These are phyloP conservation scores for Diplodia mutila DNA, from an alignment of 2,329 filamentous ascomycete genomes.

Conservation along the genomic window DNA sequence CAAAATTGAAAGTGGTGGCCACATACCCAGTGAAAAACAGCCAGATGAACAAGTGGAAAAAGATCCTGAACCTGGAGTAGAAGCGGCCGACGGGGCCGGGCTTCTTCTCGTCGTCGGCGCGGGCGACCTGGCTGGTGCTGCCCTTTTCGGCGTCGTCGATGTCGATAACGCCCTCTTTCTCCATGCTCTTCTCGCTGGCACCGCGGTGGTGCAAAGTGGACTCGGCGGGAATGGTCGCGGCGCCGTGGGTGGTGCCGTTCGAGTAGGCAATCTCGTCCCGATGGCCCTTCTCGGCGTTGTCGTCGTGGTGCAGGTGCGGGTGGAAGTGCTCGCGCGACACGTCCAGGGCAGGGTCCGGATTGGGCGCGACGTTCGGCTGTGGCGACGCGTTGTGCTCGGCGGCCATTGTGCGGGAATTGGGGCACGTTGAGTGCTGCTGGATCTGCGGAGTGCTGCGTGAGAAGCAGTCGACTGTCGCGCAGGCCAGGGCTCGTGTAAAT, in stretches of 20 bases:
- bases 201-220: constrained; percentile 46
- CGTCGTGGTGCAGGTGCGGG: constrained; percentile 44
- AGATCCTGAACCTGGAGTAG: constrained; percentile 52
- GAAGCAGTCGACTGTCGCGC: constrained; percentile 6
- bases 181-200: constrained; percentile 37
- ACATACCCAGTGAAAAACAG: constrained; percentile 59
- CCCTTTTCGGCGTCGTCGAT: constrained; percentile 47
- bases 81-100: constrained; percentile 42
- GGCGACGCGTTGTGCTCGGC: constrained; percentile 40
- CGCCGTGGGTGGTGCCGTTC: constrained; percentile 42
- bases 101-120: constrained; percentile 34
- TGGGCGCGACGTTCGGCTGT: constrained; percentile 39
- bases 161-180: constrained; percentile 40
- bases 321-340: constrained; percentile 44
- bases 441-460: not conserved
- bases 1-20: not conserved
- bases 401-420: constrained; percentile 5
- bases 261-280: constrained; percentile 38
- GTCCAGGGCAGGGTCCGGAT: constrained; percentile 44
- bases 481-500: constrained; percentile 12
- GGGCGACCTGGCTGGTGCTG: constrained; percentile 42
- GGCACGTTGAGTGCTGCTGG: constrained; percentile 1
- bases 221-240: constrained; percentile 34
- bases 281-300: constrained; percentile 35
- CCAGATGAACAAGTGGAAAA: constrained; percentile 48